Percentiles rank a stretch among this genome's conserved stretches.
Conservation (phyloP, 306 rosid species). For the Urtica urens region DNA sequence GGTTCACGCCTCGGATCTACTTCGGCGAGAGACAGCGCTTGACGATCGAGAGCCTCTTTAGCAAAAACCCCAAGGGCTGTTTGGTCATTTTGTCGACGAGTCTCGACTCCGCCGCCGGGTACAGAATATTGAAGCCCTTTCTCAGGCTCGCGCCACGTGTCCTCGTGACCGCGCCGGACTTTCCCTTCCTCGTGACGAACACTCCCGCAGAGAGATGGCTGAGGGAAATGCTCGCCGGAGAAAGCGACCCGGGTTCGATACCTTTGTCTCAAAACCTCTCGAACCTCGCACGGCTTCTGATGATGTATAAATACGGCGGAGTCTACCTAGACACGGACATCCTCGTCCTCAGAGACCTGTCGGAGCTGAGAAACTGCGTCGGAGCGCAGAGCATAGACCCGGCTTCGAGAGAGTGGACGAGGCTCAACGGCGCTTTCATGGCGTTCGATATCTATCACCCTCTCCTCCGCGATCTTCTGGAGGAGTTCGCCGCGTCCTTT, state of each 20-base stretch:
- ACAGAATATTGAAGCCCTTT: constrained; percentile 32
- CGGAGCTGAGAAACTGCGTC: constrained; percentile 33
- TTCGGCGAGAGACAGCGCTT: constrained; percentile 29
- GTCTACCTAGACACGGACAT: constrained; percentile 43
- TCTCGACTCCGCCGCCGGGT: constrained; percentile 24
- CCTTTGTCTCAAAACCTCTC: constrained; percentile 46
- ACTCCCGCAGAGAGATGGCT: constrained; percentile 39
- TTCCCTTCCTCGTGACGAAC: constrained; percentile 23
- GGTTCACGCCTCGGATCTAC: constrained; percentile 30
- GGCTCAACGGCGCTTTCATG: constrained; percentile 34
- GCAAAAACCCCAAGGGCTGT: constrained; percentile 32
- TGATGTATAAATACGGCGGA: constrained; percentile 49
- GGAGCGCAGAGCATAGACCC: constrained; percentile 42
- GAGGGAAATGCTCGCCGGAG: constrained; percentile 23
- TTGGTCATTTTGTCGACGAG: constrained; percentile 29
- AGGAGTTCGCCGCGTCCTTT: constrained; percentile 38
- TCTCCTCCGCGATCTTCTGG: constrained; percentile 27
- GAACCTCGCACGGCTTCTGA: constrained; percentile 34
- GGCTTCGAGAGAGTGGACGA: constrained; percentile 27
- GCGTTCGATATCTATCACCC: constrained; percentile 47
- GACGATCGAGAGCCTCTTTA: constrained; percentile 30
- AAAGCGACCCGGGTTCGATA: constrained; percentile 42
- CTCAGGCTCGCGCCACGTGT: constrained; percentile 29
- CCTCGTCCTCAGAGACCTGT: constrained; percentile 25
- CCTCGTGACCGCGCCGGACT: constrained; percentile 24